Evolutionary conservation across 1,284 basidiomycete genomes (phyloP).

Genomic region (Flammula alnicola): DNA sequence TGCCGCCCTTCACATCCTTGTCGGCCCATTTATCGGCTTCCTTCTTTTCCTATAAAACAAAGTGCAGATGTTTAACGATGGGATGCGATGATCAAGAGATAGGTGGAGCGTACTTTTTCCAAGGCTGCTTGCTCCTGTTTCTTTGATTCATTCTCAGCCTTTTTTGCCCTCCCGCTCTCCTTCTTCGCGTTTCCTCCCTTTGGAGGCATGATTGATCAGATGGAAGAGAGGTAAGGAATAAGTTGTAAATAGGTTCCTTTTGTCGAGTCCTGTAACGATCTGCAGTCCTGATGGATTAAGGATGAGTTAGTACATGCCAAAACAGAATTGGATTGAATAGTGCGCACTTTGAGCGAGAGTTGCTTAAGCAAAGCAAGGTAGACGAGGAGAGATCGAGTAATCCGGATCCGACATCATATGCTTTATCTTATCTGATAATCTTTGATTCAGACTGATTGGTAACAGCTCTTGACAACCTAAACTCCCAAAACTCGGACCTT

Average conservation of each 20-base stretch:
- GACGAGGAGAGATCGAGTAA: not conserved
- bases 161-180: conserved; percentile 86
- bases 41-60: conserved; percentile 61
- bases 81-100: conserved; percentile 2
- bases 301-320: not conserved
- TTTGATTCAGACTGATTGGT: not conserved
- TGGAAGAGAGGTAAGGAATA: conserved; percentile 1
- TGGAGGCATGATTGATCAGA: conserved; percentile 65
- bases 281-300: no score
- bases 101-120: conserved; percentile 54
- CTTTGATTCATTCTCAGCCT: conserved; percentile 90
- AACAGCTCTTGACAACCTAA: not conserved
- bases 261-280: no score
- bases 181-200: conserved; percentile 91
- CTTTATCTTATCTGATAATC: conserved; percentile 19
- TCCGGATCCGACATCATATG: not conserved
- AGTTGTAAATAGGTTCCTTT: no score
- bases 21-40: conserved; percentile 84
- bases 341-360: no score
- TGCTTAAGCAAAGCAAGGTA: no score
- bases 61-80: conserved; percentile 7
- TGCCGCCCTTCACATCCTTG: conserved; percentile 62
- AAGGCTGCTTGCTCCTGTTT: conserved; percentile 64
- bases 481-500: not conserved
- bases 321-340: no score